phyloP scores from a whole-genome alignment of 2,329 filamentous ascomycete species.

The Xylariaceae sp. region DNA sequence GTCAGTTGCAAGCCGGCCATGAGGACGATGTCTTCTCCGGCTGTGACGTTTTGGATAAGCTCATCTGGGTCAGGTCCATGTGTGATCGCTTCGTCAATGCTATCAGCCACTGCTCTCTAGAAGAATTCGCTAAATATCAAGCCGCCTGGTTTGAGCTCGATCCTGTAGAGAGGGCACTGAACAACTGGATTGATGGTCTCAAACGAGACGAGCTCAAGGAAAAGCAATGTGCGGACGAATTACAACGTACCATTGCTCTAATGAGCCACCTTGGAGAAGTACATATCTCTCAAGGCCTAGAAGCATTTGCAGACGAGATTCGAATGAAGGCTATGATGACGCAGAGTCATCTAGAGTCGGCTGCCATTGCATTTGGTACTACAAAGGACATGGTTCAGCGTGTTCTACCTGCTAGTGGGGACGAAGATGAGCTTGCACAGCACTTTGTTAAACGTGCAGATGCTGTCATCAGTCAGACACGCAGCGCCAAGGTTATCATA shows the following conservation, averaged over 20 bases:
- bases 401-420: constrained; percentile 51
- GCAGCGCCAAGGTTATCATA: constrained; percentile 78
- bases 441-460: constrained; percentile 70
- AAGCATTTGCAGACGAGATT: constrained; percentile 73
- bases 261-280: constrained; percentile 83
- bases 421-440: constrained; percentile 64
- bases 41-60: constrained; percentile 78
- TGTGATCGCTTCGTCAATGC: constrained; percentile 80
- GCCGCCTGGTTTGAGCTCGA: constrained; percentile 82
- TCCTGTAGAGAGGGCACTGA: constrained; percentile 84
- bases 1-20: constrained; percentile 61
- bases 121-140: constrained; percentile 75
- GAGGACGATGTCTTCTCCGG: constrained; percentile 77
- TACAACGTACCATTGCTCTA: constrained; percentile 79
- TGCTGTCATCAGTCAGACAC: constrained; percentile 66
- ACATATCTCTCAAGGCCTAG: constrained; percentile 65
- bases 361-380: constrained; percentile 42
- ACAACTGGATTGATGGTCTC: constrained; percentile 80
- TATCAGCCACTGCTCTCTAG: constrained; percentile 72
- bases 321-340: constrained; percentile 73
- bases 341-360: constrained; percentile 78
- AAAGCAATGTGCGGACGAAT: constrained; percentile 73
- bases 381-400: constrained; percentile 64
- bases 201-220: constrained; percentile 83
- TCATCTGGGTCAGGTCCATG: constrained; percentile 78